Conservation (phyloP, 352 stramenopile species). For the Phytophthora constricta region DNA sequence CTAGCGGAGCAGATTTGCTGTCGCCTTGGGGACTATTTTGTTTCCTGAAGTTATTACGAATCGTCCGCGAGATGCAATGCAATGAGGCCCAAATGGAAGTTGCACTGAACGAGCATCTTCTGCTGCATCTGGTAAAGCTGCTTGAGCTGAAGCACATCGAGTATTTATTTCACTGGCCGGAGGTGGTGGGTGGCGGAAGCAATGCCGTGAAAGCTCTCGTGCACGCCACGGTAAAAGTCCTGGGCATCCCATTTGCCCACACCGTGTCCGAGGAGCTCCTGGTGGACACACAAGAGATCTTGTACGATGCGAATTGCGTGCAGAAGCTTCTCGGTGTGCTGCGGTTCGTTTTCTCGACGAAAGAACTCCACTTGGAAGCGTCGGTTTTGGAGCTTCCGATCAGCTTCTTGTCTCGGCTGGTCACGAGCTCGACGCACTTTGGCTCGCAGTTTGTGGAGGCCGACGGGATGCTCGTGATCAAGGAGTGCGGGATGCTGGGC, state of each 20-base stretch:
- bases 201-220: conserved; percentile 86
- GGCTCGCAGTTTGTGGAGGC: conserved; percentile 77
- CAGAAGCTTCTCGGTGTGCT: conserved; percentile 71
- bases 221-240: conserved; percentile 84
- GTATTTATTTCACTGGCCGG: conserved; percentile 76
- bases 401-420: conserved; percentile 83
- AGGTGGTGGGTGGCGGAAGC: conserved; percentile 75
- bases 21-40: conserved; percentile 88
- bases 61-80: conserved; percentile 72
- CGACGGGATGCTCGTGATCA: conserved; percentile 71
- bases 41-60: conserved; percentile 81
- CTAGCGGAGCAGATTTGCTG: conserved; percentile 64
- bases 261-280: conserved; percentile 69
- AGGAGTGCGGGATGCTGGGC: conserved; percentile 67
- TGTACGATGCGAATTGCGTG: conserved; percentile 77
- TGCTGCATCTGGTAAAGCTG: conserved; percentile 66
- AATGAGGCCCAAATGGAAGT: conserved; percentile 50
- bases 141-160: conserved; percentile 66
- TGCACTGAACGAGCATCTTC: conserved; percentile 59
- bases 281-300: conserved; percentile 68
- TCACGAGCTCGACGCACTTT: conserved; percentile 88
- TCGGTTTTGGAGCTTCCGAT: conserved; percentile 75
- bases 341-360: conserved; percentile 63
- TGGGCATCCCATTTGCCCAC: conserved; percentile 83
- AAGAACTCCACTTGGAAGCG: conserved; percentile 57